Evolutionary conservation across 208 protist genomes (phyloP), one percentile per base, ranked within the genome.

Genomic region (Trypanosoma congolense): DNA sequence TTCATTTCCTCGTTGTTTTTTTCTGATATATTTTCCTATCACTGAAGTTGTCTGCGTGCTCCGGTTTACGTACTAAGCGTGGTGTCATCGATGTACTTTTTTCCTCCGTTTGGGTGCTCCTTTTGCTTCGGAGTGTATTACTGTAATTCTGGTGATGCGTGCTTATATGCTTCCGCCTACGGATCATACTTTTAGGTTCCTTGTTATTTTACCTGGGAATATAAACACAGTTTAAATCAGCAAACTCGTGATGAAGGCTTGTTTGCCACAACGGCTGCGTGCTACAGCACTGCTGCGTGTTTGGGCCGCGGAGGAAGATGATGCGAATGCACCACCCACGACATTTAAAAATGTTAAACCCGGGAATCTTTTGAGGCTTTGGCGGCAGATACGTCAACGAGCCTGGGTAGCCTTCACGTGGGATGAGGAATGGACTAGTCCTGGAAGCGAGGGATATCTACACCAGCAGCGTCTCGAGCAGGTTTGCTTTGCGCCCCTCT

Each of bases 271-370:
- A 22, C 31, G 65, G 3, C 38, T 90, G 21, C 80, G 80, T 45
- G 56, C 66, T 22, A 80, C 77, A 14, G 75, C 77, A 44, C 36
- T 84, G 60, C 73, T 86, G 49, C 81, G 80, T 50, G 87, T 90
- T 19, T 94, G 83, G 83, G 83, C 83, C 1, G 87, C 87, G 14
- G 87, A 94, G 65, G 87, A 73, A 26, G 83, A 91, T 56, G 87
- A 94, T 56, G 38, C 63, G 26, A 77, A 82, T 64, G 87, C 87
- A 3, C 87, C 87, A 5, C 79, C 73, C 29, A 94, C 87, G 1
- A 94, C 87, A 30, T 94, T 94, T 69, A 90, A 90, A 59, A 94
- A 94, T 43, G 87, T 94, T 26, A 90, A 90, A 68, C 87, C 87
- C 0, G 83, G 83, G 16, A 60, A 63, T 1, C 52, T 94, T 31